Conservation (phyloP, 768 basidiomycete species). For the Hemileccinum impolitum region DNA sequence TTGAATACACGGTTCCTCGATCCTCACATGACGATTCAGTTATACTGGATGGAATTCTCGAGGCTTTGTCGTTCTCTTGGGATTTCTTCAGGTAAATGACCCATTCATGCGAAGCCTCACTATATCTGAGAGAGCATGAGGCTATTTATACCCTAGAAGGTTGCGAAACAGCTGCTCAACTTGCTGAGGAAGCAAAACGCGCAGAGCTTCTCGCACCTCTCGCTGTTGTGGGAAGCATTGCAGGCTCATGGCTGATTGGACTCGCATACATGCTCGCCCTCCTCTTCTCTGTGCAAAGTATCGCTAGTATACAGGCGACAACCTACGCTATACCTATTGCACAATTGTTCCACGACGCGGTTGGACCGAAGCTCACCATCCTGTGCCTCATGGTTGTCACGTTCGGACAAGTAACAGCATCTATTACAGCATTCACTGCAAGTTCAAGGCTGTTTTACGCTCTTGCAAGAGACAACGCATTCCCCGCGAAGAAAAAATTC, state of each 20-base stretch:
- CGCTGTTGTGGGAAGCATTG: conserved; percentile 53
- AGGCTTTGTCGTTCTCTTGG: conserved; percentile 56
- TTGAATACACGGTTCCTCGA: not conserved
- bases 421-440: conserved; percentile 56
- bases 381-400: conserved; percentile 50
- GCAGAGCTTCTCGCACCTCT: conserved; percentile 56
- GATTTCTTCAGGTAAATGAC: conserved; percentile 37
- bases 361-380: conserved; percentile 43
- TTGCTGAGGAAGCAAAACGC: conserved; percentile 56
- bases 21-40: conserved; percentile 26
- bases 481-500: conserved; percentile 45
- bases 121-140: conserved; percentile 18
- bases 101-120: not conserved
- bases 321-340: conserved; percentile 57
- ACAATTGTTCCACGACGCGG: conserved; percentile 54
- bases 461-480: conserved; percentile 50
- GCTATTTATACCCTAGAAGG: conserved; percentile 61
- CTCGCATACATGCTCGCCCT: conserved; percentile 57
- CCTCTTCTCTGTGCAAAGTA: conserved; percentile 54
- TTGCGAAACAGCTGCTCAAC: conserved; percentile 62
- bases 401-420: conserved; percentile 51
- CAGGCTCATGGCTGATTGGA: conserved; percentile 55
- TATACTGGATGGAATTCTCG: conserved; percentile 54
- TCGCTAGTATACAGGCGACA: conserved; percentile 46
- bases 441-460: conserved; percentile 57